A percentile compares a stretch with the other conserved stretches of the same genome.
These are phyloP conservation scores for Aspergillus tanneri DNA, from an alignment of 2,329 filamentous ascomycete genomes.

Conservation along the genomic window DNA sequence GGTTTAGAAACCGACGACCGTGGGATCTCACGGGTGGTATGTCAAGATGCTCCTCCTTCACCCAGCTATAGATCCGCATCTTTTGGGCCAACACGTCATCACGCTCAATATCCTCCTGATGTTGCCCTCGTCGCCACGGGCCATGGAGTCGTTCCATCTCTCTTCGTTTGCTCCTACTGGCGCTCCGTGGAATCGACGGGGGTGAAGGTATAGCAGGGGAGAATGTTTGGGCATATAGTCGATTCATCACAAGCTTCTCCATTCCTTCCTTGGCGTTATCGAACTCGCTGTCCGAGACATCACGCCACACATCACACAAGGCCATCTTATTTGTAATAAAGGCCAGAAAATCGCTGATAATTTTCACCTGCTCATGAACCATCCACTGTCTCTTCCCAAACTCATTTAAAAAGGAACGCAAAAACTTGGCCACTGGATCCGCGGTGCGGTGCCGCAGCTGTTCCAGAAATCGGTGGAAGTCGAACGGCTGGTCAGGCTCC, in stretches of 20 bases:
- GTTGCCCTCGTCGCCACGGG: conserved; percentile 85
- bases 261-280: conserved; percentile 98
- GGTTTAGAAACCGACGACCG: conserved; percentile 78
- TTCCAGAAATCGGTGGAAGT: conserved; percentile 95
- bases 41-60: conserved; percentile 88
- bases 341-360: conserved; percentile 91
- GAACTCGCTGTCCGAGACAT: conserved; percentile 93
- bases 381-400: conserved; percentile 99
- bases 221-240: conserved; percentile 92
- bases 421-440: conserved; percentile 93
- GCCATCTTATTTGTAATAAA: conserved; percentile 99
- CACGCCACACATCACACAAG: conserved; percentile 92
- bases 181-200: conserved; percentile 59
- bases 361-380: conserved; percentile 99
- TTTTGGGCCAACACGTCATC: conserved; percentile 97
- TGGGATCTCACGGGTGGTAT: conserved; percentile 82
- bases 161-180: conserved; percentile 66
- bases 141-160: conserved; percentile 68
- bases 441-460: conserved; percentile 94
- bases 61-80: conserved; percentile 95
- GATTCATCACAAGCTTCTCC: conserved; percentile 99
- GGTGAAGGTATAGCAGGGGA: conserved; percentile 87
- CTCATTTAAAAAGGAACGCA: conserved; percentile 90
- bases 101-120: conserved; percentile 95
- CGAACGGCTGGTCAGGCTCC: conserved; percentile 84